A percentile compares a stretch with the other conserved stretches of the same genome.
phyloP scores from a whole-genome alignment of 768 basidiomycete species.

The Tylopilus plumbeoviolaceoides region DNA sequence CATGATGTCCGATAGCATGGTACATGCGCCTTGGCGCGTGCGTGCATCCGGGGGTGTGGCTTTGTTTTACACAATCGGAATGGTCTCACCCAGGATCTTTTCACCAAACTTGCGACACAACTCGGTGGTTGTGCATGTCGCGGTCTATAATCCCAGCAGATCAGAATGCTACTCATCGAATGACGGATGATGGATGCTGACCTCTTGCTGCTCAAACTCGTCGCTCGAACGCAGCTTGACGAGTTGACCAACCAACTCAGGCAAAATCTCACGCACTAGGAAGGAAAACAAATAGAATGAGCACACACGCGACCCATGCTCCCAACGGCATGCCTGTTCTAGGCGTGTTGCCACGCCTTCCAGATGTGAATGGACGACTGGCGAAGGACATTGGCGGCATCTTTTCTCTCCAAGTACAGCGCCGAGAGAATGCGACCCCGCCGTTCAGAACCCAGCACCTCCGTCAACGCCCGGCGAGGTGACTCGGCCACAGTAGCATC shows the following conservation, averaged over 20 bases:
- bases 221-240: constrained; percentile 73
- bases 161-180: no score
- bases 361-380: constrained; percentile 93
- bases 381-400: constrained; percentile 83
- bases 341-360: constrained; percentile 94
- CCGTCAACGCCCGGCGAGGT: constrained; percentile 80
- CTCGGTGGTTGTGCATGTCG: constrained; percentile 82
- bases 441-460: constrained; percentile 83
- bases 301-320: background rate
- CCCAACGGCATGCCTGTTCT: constrained; percentile 58
- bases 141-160: constrained; percentile 44
- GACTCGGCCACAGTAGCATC: constrained; percentile 69
- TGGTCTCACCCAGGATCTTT: constrained; percentile 77
- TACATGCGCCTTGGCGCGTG: constrained; percentile 80
- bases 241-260: constrained; percentile 76
- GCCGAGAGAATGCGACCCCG: constrained; percentile 89
- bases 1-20: constrained; percentile 86
- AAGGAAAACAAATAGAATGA: constrained; percentile 8
- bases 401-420: constrained; percentile 90
- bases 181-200: constrained; percentile 25
- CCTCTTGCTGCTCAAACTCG: constrained; percentile 89
- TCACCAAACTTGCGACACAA: constrained; percentile 96
- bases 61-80: constrained; percentile 69
- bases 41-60: constrained; percentile 57
- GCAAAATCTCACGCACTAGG: constrained; percentile 83